Conservation (phyloP, 495 filamentous ascomycete genomes). For the Elaphomyces granulatus region DNA sequence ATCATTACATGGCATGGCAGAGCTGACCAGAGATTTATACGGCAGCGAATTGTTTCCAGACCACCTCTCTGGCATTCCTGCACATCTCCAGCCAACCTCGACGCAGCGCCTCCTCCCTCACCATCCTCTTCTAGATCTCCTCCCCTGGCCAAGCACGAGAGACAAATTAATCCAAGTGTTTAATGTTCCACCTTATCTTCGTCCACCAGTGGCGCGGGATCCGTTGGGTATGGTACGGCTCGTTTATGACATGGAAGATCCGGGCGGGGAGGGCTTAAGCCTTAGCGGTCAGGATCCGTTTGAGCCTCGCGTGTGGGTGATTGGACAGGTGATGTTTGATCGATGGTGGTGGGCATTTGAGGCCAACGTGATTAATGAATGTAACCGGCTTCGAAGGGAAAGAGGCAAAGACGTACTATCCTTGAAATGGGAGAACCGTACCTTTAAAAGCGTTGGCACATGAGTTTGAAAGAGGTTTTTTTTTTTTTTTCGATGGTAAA, state of each 20-base stretch:
- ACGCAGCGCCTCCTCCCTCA: conserved; percentile 24
- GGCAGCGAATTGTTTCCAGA: too few relatives aligned
- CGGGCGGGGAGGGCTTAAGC: conserved; percentile 24
- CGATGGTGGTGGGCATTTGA: conserved; percentile 41
- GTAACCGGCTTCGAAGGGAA: conserved; percentile 24
- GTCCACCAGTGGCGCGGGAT: conserved; percentile 22
- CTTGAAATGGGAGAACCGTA: too few relatives aligned
- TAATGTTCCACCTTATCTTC: conserved; percentile 20
- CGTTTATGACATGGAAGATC: conserved; percentile 35
- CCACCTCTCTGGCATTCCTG: too few relatives aligned
- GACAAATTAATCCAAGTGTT: conserved; percentile 32
- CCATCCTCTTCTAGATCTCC: conserved; percentile 34
- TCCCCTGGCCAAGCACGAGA: conserved; percentile 35
- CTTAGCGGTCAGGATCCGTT: conserved; percentile 24
- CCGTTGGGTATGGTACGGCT: conserved; percentile 24
- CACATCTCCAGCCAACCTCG: conserved; percentile 15
- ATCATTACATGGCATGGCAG: conserved; percentile 19
- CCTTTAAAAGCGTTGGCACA: too few relatives aligned
- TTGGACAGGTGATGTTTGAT: conserved; percentile 33
- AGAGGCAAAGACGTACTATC: too few relatives aligned
- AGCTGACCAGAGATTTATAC: too few relatives aligned
- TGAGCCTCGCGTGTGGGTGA: conserved; percentile 27
- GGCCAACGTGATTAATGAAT: conserved; percentile 21
- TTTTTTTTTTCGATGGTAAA: too few relatives aligned
- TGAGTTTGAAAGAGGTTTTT: too few relatives aligned